Evolutionary conservation across 179 eudicot species (phyloP).

Genomic region (Amaranthus tricolor): DNA sequence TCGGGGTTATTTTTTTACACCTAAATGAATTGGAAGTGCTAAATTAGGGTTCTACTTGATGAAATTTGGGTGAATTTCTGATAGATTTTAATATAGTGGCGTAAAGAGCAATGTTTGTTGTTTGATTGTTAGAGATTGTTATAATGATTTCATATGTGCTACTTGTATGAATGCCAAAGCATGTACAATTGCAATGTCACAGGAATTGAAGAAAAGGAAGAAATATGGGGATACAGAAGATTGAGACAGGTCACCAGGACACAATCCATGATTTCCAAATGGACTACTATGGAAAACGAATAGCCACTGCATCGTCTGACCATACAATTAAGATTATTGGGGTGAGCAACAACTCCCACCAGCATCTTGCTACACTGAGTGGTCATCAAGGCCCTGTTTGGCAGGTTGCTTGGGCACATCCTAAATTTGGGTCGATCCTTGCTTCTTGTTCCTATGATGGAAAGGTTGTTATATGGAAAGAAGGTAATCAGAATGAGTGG

Average conservation of each 20-base stretch:
- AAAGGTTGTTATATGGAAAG: constrained; percentile 74
- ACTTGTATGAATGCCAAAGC: background rate
- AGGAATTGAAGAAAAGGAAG: constrained; percentile 6
- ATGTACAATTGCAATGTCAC: background rate
- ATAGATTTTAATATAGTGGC: background rate
- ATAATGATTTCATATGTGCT: background rate
- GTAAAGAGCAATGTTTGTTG: background rate
- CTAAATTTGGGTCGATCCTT: constrained; percentile 71
- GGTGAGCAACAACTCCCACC: constrained; percentile 60
- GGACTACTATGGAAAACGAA: constrained; percentile 92
- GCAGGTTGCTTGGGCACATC: constrained; percentile 89
- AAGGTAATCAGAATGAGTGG: constrained; percentile 76
- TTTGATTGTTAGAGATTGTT: background rate
- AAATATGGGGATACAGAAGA: constrained; percentile 66
- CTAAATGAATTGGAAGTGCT: no score
- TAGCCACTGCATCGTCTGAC: constrained; percentile 84
- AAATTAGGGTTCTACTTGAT: no score
- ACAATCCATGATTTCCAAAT: constrained; percentile 75
- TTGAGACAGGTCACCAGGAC: constrained; percentile 81
- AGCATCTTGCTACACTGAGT: constrained; percentile 67
- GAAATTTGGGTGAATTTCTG: background rate
- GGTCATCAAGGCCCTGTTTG: constrained; percentile 93
- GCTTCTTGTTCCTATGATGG: constrained; percentile 87
- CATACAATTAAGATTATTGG: constrained; percentile 71
- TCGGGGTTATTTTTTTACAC: background rate